phyloP scores from a whole-genome alignment of 2,329 filamentous ascomycete species.

The Aspergillus latus region DNA sequence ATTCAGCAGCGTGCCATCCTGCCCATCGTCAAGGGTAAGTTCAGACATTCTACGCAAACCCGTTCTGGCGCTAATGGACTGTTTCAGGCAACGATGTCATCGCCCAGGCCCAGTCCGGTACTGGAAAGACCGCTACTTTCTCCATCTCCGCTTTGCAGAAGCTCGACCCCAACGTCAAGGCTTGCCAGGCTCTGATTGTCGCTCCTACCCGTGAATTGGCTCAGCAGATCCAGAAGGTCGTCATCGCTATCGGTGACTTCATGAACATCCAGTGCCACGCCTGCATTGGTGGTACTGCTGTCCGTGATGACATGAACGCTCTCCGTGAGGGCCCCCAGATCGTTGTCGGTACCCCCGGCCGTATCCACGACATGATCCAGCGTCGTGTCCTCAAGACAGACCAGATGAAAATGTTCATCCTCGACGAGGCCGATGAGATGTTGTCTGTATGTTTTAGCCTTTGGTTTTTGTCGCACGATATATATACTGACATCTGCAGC shows the following conservation, averaged over 20 bases:
- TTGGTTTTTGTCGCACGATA: neutral
- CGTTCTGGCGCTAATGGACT: conserved; percentile 15
- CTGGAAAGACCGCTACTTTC: conserved; percentile 99
- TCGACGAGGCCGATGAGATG: conserved; percentile 99
- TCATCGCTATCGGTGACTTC: conserved; percentile 98
- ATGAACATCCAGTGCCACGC: conserved; percentile 99
- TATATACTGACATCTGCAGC: conserved; percentile 48
- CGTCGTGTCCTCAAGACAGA: conserved; percentile 96
- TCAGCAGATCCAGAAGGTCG: conserved; percentile 99
- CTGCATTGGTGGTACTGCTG: conserved; percentile 97
- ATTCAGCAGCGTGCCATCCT: conserved; percentile 99
- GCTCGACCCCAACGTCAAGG: conserved; percentile 92
- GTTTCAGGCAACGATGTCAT: conserved; percentile 89
- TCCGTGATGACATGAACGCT: conserved; percentile 98
- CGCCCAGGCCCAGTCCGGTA: conserved; percentile 98
- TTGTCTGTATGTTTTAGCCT: conserved; percentile 50
- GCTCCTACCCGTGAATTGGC: conserved; percentile 97
- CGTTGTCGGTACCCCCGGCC: conserved; percentile 95
- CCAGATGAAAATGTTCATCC: conserved; percentile 99
- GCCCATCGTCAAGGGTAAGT: conserved; percentile 97
- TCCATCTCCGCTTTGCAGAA: conserved; percentile 99
- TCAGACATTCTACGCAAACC: neutral
- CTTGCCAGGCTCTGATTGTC: conserved; percentile 96
- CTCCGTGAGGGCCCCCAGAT: conserved; percentile 95
- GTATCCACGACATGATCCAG: conserved; percentile 99